Conservation (phyloP, 139 green algal genomes). For the Picochlorum sp. region DNA sequence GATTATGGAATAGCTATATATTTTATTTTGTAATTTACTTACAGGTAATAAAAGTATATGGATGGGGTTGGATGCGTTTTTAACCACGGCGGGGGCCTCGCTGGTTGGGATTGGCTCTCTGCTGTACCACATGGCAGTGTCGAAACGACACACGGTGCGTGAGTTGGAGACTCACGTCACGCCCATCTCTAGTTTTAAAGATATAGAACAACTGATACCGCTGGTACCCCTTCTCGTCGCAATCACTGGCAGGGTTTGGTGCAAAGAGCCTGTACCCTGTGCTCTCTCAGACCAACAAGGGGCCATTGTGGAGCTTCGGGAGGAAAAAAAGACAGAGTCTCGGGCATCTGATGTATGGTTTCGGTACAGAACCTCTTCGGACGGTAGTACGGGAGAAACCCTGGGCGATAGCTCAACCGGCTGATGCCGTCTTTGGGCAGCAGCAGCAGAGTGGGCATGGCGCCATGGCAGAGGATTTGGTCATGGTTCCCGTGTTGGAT, state of each 20-base stretch:
- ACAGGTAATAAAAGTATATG: not conserved
- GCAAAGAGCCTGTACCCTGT: slow-evolving; percentile 7
- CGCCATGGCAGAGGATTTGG: not conserved
- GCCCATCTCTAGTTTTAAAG: not conserved
- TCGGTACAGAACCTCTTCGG: slow-evolving; percentile 8
- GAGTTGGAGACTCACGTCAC: not conserved
- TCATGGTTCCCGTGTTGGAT: slow-evolving; percentile 17
- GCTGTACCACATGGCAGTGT: not conserved
- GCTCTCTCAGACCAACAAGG: slow-evolving; percentile 18
- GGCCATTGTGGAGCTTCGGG: slow-evolving; percentile 17
- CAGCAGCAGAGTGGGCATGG: not conserved
- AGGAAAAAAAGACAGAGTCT: slow-evolving; percentile 18
- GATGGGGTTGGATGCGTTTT: slow-evolving; percentile 2
- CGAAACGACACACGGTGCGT: not conserved
- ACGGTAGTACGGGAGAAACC: slow-evolving; percentile 10
- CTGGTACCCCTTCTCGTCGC: slow-evolving; percentile 24
- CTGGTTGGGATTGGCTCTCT: not conserved
- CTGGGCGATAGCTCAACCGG: slow-evolving; percentile 16
- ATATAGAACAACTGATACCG: slow-evolving; percentile 14
- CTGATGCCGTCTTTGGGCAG: not conserved
- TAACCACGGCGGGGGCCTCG: slow-evolving; percentile 1
- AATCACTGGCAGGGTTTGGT: slow-evolving; percentile 23
- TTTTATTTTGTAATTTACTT: not conserved
- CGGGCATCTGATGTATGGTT: slow-evolving; percentile 16
- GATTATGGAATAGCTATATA: not conserved